Evolutionary conservation across 202 grass and related monocot species (phyloP).

Genomic region (Dendrocalamus latiflorus): DNA sequence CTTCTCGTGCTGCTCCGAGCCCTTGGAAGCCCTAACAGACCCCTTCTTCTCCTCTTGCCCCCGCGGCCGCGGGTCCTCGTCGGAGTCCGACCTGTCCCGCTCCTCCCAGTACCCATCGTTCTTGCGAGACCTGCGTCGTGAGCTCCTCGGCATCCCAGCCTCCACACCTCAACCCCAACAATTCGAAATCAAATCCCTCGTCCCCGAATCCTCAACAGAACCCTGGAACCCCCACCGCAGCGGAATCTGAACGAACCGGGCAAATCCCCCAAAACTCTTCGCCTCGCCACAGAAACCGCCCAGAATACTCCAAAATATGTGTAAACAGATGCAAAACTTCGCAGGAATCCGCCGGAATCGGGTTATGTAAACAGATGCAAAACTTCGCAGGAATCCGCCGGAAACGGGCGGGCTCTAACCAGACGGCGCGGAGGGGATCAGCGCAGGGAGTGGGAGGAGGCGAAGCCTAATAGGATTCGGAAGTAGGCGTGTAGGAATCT

Average conservation of each 20-base stretch:
- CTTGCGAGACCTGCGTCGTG: slow-evolving; percentile 9
- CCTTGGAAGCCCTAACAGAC: not conserved
- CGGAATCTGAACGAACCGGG: not conserved
- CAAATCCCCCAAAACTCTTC: not conserved
- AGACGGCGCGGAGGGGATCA: not conserved
- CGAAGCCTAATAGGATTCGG: not conserved
- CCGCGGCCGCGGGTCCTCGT: not conserved
- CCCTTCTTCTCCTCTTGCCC: slow-evolving; percentile 11
- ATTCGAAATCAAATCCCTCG: not conserved
- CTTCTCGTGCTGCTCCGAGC: slow-evolving; percentile 4
- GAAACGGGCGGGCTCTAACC: not conserved
- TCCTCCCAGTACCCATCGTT: slow-evolving; percentile 7
- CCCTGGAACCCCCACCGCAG: not conserved
- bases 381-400: not conserved
- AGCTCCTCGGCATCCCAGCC: slow-evolving; percentile 29
- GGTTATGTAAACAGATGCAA: not conserved
- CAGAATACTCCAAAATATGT: not conserved
- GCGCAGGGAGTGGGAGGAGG: not conserved
- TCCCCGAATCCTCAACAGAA: not conserved
- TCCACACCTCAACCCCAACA: not conserved
- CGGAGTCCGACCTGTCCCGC: slow-evolving; percentile 19
- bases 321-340: not conserved
- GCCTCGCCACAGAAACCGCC: not conserved
- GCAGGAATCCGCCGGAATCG: not conserved
- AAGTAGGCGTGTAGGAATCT: not conserved